Conservation (phyloP, 2,329 filamentous ascomycete genomes). For the Neocucurbitaria cava region DNA sequence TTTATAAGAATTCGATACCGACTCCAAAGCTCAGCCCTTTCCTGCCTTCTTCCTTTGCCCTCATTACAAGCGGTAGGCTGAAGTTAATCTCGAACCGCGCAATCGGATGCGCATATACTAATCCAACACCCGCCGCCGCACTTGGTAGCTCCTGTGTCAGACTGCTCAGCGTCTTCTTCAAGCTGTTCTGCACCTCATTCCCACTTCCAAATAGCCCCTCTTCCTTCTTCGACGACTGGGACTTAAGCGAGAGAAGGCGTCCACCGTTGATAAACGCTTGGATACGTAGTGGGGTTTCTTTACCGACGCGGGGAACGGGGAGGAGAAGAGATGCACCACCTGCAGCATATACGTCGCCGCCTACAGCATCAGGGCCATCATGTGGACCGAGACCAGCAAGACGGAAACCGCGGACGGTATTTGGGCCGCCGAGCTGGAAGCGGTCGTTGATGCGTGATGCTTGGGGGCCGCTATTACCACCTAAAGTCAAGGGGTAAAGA, state of each 20-base stretch:
- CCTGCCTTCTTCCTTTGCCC: slow-evolving; percentile 83
- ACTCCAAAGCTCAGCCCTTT: slow-evolving; percentile 97
- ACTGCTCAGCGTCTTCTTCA: slow-evolving; percentile 71
- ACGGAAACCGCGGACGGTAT: slow-evolving; percentile 92
- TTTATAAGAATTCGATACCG: slow-evolving; percentile 94
- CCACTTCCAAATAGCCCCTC: slow-evolving; percentile 53
- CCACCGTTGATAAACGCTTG: slow-evolving; percentile 94
- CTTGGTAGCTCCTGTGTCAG: slow-evolving; percentile 80
- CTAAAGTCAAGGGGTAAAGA: slow-evolving; percentile 79
- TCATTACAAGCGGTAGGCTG: slow-evolving; percentile 80
- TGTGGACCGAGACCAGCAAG: slow-evolving; percentile 87
- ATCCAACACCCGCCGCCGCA: slow-evolving; percentile 82
- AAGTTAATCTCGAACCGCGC: slow-evolving; percentile 97
- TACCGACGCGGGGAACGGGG: slow-evolving; percentile 81
- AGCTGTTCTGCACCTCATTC: slow-evolving; percentile 60
- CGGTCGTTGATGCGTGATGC: slow-evolving; percentile 90
- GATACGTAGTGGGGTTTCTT: slow-evolving; percentile 82
- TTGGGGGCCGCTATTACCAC: slow-evolving; percentile 60
- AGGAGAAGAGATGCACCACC: slow-evolving; percentile 85
- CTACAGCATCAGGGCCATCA: slow-evolving; percentile 84
- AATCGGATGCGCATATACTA: slow-evolving; percentile 94
- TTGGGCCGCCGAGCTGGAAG: slow-evolving; percentile 92
- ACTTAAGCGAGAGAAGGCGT: slow-evolving; percentile 77
- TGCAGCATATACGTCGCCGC: slow-evolving; percentile 90
- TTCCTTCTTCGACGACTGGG: slow-evolving; percentile 52